Base-by-base conservation (phyloP, 2,329 filamentous ascomycete species). In the Aspergillus brunneoviolaceus region DNA sequence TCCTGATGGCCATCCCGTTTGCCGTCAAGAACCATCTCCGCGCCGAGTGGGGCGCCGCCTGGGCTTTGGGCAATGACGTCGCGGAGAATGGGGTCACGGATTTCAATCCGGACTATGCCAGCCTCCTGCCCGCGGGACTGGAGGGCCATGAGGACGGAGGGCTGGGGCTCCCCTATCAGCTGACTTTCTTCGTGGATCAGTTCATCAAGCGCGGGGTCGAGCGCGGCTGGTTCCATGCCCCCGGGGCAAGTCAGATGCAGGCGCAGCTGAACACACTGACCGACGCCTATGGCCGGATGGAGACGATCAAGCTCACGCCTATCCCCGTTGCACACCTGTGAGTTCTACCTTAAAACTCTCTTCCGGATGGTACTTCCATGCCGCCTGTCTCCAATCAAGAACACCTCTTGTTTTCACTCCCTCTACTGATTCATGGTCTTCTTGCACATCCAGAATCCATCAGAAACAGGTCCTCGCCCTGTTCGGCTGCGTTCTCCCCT, bases 21-120 rank as follows among this genome's bases (percentile, higher is more conserved):
- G 84, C 86, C 0, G 81, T 87, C 49, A 89, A 88, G 67, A 85
- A 87, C 68, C 85, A 87, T 67, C 76, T 89, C 0, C 82, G 86
- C 19, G 83, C 84, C 1, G 86, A 88, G 72, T 89, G 86, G 83
- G 81, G 81, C 54, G 77, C 82, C 47, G 72, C 81, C 35, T 77
- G 71, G 65, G 72, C 64, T 4, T 58, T 70, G 14, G 72, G 74
- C 19, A 73, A 73, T 42, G 69, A 72, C 45, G 55, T 74, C 31
- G 63, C 67, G n/a, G 67, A 71, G 23, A 65, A 65, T n/a, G 73
- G 68, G 3, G 66, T 65, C 14, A 63, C 74, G 4, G 70, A 66
- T 7, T 73, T 72, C 57, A 76, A 76, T 49, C 76, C 80, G 3
- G 82, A 84, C 61, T 85, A 85, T 65, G 76, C 77, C 16, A 78